Base-by-base conservation (phyloP, 345 rosid genomes). In the Dovyalis caffra region DNA sequence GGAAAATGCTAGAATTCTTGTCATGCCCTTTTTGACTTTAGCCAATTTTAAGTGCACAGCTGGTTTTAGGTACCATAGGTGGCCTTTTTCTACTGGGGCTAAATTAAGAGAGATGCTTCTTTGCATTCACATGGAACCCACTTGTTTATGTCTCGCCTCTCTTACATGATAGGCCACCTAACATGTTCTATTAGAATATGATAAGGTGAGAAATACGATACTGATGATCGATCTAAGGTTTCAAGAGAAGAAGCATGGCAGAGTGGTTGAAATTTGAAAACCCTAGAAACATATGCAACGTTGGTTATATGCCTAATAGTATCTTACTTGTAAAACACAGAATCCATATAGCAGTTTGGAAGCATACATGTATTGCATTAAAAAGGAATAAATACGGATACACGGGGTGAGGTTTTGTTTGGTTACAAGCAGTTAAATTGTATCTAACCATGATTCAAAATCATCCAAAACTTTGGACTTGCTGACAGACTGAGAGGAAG, bases 361-460 rank as follows among this genome's bases (percentile, higher is more conserved):
- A 71, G 53, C 18, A 64, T 63, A 29, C 32, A 63, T 37, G 5
- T 28, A 58, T 62, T 11, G 49, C 69, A 61, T 53, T 38, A 35
- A 29, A 15, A 33, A 45, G 45, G 45, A 64, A 7, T 34, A 71
- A 16, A 26, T 15, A 63, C 25, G 33, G 47, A 66, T 81, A 70
- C 66, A 65, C 2, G 56, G 56, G 29, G 73, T 49, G 35, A 25
- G 62, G 66, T 14, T 47, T 33, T 67, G 75, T 56, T 61, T 25
- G 23, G 15, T 31, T 34, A 60, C 64, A 60, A 49, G 49, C n/a
- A 8, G 78, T 86, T 81, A 90, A 67, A 94, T 80, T 16, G 93
- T 87, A 66, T 92, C 97, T 35, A 90, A 85, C 98, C 96, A 94
- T 15, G 94, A 90, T 79, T 88, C 90, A 83, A 92, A 94, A 80